These are phyloP conservation scores for Tranzscheliella williamsii DNA, from an alignment of 1,284 basidiomycete genomes.

Conservation along the genomic window DNA sequence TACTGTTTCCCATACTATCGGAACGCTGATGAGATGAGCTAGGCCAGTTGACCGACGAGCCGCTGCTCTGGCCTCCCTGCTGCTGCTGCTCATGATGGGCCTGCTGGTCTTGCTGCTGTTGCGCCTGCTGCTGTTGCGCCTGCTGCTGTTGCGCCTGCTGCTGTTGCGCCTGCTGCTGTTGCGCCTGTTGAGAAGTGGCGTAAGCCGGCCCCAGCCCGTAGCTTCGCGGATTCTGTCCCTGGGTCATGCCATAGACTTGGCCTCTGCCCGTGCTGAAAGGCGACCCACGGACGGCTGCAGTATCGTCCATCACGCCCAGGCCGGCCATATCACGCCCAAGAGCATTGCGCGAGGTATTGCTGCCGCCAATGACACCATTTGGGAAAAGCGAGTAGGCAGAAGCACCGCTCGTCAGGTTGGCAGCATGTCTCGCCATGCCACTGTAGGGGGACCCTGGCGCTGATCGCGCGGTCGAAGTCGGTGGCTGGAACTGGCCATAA, in stretches of 20 bases:
- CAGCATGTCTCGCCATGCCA: constrained; percentile 23
- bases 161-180: constrained; percentile 1
- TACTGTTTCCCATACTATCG: no score
- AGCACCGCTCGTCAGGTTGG: constrained; percentile 11
- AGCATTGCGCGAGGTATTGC: not conserved
- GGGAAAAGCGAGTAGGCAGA: constrained; percentile 38
- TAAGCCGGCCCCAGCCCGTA: constrained; percentile 10
- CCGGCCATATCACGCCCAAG: constrained; percentile 15
- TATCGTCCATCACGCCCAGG: constrained; percentile 24
- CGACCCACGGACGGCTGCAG: not conserved
- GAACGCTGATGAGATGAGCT: no score
- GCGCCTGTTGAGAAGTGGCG: not conserved
- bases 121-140: not conserved
- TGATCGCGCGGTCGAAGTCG: constrained; percentile 20
- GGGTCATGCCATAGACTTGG: constrained; percentile 22
- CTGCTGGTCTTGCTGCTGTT: no score
- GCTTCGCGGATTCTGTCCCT: constrained; percentile 1
- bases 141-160: not conserved
- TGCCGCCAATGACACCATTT: constrained; percentile 6
- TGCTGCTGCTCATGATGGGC: no score
- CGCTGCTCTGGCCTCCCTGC: not conserved
- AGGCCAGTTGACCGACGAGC: constrained; percentile 9
- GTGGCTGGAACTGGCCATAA: constrained; percentile 15
- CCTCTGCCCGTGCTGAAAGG: constrained; percentile 12
- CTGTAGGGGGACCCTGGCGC: constrained; percentile 40